Evolutionary conservation across 2,329 filamentous ascomycete genomes (phyloP).

Genomic region (Pseudogymnoascus sp.): DNA sequence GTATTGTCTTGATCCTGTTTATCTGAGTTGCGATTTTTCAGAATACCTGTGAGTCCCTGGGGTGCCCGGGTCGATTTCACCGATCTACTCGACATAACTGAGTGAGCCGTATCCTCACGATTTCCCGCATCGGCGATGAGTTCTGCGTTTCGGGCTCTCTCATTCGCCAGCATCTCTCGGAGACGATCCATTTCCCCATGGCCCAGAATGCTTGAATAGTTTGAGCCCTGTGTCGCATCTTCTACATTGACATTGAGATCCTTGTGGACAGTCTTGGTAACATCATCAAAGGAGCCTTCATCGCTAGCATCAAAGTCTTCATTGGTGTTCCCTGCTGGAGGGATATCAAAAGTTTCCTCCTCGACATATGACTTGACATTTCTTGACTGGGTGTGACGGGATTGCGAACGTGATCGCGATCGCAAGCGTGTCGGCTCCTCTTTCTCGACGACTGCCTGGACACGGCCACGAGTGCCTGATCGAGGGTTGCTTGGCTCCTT

Average conservation of each 20-base stretch:
- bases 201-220: constrained; percentile 11
- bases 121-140: not conserved
- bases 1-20: not conserved
- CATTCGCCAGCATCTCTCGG: constrained; percentile 10
- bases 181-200: constrained; percentile 12
- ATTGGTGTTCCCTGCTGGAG: constrained; percentile 11
- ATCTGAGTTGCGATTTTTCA: constrained; percentile 5
- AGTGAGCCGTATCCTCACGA: not conserved
- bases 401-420: constrained; percentile 7
- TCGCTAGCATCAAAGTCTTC: constrained; percentile 2
- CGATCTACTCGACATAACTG: not conserved
- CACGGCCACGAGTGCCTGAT: not conserved
- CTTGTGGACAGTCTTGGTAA: constrained; percentile 10
- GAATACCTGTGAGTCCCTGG: constrained; percentile 9
- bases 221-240: constrained; percentile 4
- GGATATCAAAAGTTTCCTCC: constrained; percentile 40
- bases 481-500: not conserved
- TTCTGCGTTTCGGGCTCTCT: constrained; percentile 7
- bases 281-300: constrained; percentile 9
- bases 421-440: constrained; percentile 5
- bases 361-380: constrained; percentile 32
- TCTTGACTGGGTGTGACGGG: constrained; percentile 17
- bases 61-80: not conserved
- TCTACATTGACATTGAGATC: constrained; percentile 9
- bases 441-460: constrained; percentile 17